Base-by-base conservation (phyloP, 2,329 filamentous ascomycete species). In the Aspergillus sergii region DNA sequence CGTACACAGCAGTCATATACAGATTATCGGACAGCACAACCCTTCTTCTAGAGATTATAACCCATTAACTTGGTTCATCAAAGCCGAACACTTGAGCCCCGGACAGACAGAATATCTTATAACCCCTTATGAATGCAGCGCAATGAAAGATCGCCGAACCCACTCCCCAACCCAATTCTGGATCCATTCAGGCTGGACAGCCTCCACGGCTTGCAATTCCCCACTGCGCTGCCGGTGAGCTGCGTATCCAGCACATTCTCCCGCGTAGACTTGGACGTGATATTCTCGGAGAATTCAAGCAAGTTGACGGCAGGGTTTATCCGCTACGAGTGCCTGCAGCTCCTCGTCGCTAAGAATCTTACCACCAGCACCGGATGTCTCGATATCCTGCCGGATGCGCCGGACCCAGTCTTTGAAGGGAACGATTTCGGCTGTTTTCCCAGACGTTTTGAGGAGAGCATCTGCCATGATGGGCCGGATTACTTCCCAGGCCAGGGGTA, bases 151-250 rank as follows among this genome's bases (percentile, higher is more conserved):
- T 51, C 28, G 34, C 16, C 43, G 21, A 59, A 64, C 60, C 79
- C 75, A 80, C 60, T 79, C 73, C 0, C 63, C 43, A 30, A 79
- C 63, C 77, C 77, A 80, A 59, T 73, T 74, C 7, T 59, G 54
- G 64, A 80, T 69, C 77, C 72, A 80, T 26, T 73, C 68, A 1
- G 57, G 11, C 23, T 66, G 71, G 1, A 80, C 66, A 2, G 70
- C 66, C 10, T 67, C 56, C 57, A 79, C 61, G 1, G 58, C 45
- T 19, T 67, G 64, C 28, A 80, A 59, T 5, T 67, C 71, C 6
- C 65, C 16, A 59, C 76, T 79, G 8, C n/a, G 11, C 51, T 43
- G n/a, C 1, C 64, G 3, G 68, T 70, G 19, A 64, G 59, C 14
- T 54, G 55, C 4, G 60, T 65, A 8, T 69, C 64, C 8, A 72